Percentiles rank a stretch among this genome's conserved stretches.
phyloP scores from a whole-genome alignment of 2,329 filamentous ascomycete genomes.

The Diplodia intermedia region DNA sequence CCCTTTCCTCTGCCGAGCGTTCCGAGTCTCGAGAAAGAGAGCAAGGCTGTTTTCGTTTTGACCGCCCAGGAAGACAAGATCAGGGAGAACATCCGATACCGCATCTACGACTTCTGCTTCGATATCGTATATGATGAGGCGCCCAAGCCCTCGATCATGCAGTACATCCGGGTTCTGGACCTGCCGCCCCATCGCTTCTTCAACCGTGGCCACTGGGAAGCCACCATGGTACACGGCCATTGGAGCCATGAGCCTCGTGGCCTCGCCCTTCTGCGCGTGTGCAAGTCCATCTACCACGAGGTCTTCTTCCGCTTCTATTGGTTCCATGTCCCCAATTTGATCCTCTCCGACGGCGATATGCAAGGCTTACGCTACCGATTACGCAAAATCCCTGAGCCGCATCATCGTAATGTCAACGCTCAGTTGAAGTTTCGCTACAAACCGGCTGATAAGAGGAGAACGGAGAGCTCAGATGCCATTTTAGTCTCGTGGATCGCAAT shows the following conservation, averaged over 20 bases:
- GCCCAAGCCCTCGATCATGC: background rate
- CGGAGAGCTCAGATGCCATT: background rate
- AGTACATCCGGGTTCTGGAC: conserved; percentile 7
- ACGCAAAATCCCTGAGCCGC: background rate
- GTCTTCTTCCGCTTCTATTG: conserved; percentile 16
- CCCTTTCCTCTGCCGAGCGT: background rate
- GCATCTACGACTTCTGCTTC: conserved; percentile 21
- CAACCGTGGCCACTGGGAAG: background rate
- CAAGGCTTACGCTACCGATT: background rate
- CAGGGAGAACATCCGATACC: conserved; percentile 19
- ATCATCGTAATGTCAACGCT: conserved; percentile 2
- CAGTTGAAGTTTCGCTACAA: background rate
- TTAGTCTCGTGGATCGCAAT: background rate
- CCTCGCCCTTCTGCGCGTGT: background rate
- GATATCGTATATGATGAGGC: conserved; percentile 9
- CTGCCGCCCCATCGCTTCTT: background rate
- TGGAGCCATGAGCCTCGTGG: conserved; percentile 14
- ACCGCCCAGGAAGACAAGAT: background rate
- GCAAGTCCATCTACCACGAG: background rate
- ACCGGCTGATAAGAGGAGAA: background rate
- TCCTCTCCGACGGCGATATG: background rate
- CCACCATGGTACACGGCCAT: background rate
- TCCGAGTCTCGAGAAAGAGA: too few relatives aligned
- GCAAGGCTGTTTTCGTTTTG: background rate
- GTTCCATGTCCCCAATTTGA: conserved; percentile 11